A percentile compares a stretch with the other conserved stretches of the same genome.
Evolutionary conservation across 495 filamentous ascomycete species (phyloP).

Genomic region (Aspergillus hancockii): DNA sequence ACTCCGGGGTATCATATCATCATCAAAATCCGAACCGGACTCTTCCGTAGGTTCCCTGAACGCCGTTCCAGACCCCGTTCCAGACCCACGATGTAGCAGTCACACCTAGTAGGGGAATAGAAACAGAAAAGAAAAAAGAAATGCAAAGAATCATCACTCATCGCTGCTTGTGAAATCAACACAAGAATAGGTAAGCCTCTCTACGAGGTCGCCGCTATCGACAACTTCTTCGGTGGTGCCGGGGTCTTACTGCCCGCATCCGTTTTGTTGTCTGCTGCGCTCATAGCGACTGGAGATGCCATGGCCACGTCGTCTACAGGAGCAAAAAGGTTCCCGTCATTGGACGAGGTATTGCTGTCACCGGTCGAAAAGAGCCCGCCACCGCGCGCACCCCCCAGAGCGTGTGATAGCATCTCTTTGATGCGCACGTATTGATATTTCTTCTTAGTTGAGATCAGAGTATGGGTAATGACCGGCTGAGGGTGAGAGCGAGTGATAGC

Average conservation of each 20-base stretch:
- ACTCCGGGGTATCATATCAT: conserved; percentile 17
- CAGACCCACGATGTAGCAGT: background rate
- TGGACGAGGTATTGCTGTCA: conserved; percentile 30
- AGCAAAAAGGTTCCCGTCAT: conserved; percentile 36
- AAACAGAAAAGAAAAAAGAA: background rate
- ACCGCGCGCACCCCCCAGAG: conserved; percentile 55
- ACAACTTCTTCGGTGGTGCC: conserved; percentile 29
- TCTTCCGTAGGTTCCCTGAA: background rate
- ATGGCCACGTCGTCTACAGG: conserved; percentile 31
- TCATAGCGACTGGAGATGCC: conserved; percentile 23
- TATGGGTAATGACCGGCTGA: conserved; percentile 67
- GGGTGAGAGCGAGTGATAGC: conserved; percentile 75
- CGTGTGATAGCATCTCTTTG: conserved; percentile 83
- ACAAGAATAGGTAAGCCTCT: background rate
- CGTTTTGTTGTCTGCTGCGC: conserved; percentile 20
- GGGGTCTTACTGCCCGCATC: conserved; percentile 28
- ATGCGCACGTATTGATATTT: conserved; percentile 84
- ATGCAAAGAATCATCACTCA: background rate
- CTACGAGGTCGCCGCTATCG: conserved; percentile 20
- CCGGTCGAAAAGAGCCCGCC: conserved; percentile 47
- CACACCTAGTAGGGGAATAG: background rate
- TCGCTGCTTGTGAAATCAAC: background rate
- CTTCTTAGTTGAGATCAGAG: conserved; percentile 64
- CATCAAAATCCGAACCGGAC: background rate
- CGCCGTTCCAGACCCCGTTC: background rate